These are phyloP conservation scores for Coffea canephora DNA, from an alignment of 257 asterid genomes.

Conservation along the genomic window DNA sequence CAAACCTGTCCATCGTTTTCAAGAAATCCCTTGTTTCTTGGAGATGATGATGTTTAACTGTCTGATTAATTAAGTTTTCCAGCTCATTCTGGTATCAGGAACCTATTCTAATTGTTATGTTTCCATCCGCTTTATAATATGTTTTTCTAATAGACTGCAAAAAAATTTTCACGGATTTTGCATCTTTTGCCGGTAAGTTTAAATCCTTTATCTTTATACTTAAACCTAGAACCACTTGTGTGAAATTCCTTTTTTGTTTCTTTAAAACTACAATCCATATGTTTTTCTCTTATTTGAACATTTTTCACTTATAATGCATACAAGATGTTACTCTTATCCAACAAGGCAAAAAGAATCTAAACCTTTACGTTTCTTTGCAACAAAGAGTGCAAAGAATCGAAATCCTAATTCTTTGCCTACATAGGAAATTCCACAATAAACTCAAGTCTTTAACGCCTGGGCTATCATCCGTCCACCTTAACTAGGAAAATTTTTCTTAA, in stretches of 20 bases:
- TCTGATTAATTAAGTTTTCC: not conserved
- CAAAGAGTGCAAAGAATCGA: not conserved
- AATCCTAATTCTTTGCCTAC: not conserved
- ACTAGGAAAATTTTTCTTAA: not conserved
- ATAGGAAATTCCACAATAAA: not conserved
- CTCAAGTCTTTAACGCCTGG: not conserved
- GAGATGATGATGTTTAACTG: not conserved
- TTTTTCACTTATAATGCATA: not conserved
- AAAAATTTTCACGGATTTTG: not conserved
- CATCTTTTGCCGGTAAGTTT: not conserved
- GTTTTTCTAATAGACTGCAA: not conserved
- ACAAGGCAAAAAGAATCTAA: too few relatives aligned
- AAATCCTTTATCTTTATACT: not conserved
- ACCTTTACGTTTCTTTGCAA: too few relatives aligned
- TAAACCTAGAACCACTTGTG: not conserved
- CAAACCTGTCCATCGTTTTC: conserved; percentile 4
- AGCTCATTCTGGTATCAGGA: not conserved
- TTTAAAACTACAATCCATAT: too few relatives aligned
- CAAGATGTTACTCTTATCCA: not conserved
- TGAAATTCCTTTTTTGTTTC: too few relatives aligned
- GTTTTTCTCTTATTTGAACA: too few relatives aligned
- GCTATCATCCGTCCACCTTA: not conserved
- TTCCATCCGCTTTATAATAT: not conserved
- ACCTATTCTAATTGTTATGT: not conserved
- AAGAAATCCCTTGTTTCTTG: conserved; percentile 11